These are phyloP conservation scores for Trichocladium antarcticum DNA, from an alignment of 495 filamentous ascomycete species.

Conservation along the genomic window DNA sequence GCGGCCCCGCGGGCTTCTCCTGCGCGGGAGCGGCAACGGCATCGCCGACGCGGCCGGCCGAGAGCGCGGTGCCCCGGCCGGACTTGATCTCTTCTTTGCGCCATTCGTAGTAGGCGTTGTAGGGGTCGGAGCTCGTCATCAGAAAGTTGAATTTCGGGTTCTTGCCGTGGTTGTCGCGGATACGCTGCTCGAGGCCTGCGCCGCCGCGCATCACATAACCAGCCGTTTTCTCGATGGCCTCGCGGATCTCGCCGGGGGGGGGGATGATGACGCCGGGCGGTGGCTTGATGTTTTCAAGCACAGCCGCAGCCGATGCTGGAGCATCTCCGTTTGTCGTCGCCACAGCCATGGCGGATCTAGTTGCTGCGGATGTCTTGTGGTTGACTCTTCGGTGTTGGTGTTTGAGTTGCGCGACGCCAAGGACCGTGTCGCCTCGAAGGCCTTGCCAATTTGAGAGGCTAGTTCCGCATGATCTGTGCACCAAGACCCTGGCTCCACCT, in stretches of 20 bases:
- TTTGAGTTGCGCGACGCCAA: not conserved
- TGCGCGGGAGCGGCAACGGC: constrained; percentile 34
- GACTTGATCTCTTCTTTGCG: constrained; percentile 72
- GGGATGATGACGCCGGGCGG: constrained; percentile 77
- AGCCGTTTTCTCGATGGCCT: constrained; percentile 86
- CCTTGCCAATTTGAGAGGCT: not conserved
- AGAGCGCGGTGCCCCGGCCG: constrained; percentile 68
- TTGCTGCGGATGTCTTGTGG: not conserved
- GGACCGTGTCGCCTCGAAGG: constrained; percentile 1
- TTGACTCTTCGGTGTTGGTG: not conserved
- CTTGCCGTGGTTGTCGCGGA: constrained; percentile 72
- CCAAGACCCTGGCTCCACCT: not conserved
- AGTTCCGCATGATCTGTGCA: not conserved
- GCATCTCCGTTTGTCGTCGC: constrained; percentile 49
- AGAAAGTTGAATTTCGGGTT: constrained; percentile 92
- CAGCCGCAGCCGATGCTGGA: constrained; percentile 32
- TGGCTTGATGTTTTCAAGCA: constrained; percentile 51
- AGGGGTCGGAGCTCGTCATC: constrained; percentile 61
- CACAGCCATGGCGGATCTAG: constrained; percentile 30
- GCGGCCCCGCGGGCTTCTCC: constrained; percentile 69
- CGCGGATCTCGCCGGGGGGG: constrained; percentile 58
- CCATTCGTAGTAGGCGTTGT: constrained; percentile 84
- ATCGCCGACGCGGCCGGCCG: constrained; percentile 66
- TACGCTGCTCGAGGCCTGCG: constrained; percentile 71
- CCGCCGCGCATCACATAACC: constrained; percentile 85